These are phyloP conservation scores for Ustilago crameri DNA, from an alignment of 1,284 basidiomycete species.

Conservation along the genomic window DNA sequence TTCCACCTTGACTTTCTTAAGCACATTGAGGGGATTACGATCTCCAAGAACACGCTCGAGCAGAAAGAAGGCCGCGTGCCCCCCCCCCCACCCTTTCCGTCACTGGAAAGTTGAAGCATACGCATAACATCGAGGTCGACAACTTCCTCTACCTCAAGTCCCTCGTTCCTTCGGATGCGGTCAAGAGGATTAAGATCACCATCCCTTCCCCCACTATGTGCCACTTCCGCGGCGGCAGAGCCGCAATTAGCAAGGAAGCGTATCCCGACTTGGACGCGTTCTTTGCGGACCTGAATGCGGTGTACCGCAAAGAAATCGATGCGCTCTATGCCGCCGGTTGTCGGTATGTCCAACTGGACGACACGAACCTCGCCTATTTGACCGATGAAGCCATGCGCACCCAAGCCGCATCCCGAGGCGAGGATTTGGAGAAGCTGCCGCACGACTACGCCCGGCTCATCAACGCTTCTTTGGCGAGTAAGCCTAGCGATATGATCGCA, in stretches of 20 bases:
- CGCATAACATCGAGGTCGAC: constrained; percentile 61
- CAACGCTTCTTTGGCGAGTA: constrained; percentile 73
- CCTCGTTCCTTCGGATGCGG: constrained; percentile 58
- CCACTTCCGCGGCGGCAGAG: constrained; percentile 56
- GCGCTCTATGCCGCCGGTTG: constrained; percentile 80
- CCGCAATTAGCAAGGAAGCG: constrained; percentile 69
- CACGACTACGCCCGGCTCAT: constrained; percentile 50
- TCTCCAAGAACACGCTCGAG: constrained; percentile 56
- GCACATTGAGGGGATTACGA: constrained; percentile 49
- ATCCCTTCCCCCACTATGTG: constrained; percentile 74
- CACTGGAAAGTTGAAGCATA: constrained; percentile 60
- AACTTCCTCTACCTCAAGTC: constrained; percentile 67
- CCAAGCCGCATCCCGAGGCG: constrained; percentile 34
- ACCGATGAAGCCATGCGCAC: constrained; percentile 53
- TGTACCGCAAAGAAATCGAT: constrained; percentile 78
- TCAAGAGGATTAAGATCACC: constrained; percentile 76
- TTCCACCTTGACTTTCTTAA: constrained; percentile 58
- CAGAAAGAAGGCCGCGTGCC: constrained; percentile 50
- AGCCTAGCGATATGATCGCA: constrained; percentile 76
- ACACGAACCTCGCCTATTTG: constrained; percentile 66
- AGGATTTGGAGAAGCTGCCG: constrained; percentile 48
- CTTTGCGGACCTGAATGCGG: constrained; percentile 78
- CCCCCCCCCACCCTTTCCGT: constrained; percentile 69
- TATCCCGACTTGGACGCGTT: constrained; percentile 79
- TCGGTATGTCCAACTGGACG: constrained; percentile 78